A percentile compares a stretch with the other conserved stretches of the same genome.
Evolutionary conservation across 257 asterid genomes (phyloP).

Genomic region (Ehretia macrophylla): DNA sequence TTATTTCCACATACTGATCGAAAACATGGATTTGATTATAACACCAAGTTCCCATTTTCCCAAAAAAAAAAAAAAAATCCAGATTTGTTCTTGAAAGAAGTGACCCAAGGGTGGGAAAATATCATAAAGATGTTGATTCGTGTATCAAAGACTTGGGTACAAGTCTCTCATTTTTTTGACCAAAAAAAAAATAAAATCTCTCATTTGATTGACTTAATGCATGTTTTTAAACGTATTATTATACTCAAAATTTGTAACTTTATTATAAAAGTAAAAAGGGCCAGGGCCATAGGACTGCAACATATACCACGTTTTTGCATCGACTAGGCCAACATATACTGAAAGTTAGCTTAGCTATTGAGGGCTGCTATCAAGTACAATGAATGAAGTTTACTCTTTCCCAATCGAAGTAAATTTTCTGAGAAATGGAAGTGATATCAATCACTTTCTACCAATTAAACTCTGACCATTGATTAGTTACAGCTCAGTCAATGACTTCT

Average conservation of each 20-base stretch:
- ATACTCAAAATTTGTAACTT: too few species aligned
- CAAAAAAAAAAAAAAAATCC: too few species aligned
- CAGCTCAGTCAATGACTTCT: slow-evolving; percentile 10
- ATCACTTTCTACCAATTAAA: slow-evolving; percentile 7
- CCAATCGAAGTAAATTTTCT: not conserved
- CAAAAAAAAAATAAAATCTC: too few species aligned
- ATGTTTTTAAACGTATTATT: too few species aligned
- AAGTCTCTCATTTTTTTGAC: too few species aligned
- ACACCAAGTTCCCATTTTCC: not conserved
- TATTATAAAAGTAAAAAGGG: too few species aligned
- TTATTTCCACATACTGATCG: slow-evolving; percentile 1
- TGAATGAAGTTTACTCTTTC: not conserved
- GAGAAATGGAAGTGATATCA: not conserved
- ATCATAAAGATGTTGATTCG: too few species aligned
- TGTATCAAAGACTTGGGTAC: too few species aligned
- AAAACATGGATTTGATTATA: not conserved
- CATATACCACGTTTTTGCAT: not conserved
- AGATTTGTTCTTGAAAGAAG: too few species aligned
- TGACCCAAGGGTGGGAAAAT: too few species aligned
- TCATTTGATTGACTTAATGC: too few species aligned
- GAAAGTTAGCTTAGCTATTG: not conserved
- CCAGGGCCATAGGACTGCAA: not conserved
- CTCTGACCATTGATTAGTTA: not conserved
- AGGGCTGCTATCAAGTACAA: not conserved
- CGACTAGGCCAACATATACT: not conserved